Percentiles rank a stretch among this genome's conserved stretches.
Evolutionary conservation across 1,284 basidiomycete genomes (phyloP).

Genomic region (Ustilago lituana): DNA sequence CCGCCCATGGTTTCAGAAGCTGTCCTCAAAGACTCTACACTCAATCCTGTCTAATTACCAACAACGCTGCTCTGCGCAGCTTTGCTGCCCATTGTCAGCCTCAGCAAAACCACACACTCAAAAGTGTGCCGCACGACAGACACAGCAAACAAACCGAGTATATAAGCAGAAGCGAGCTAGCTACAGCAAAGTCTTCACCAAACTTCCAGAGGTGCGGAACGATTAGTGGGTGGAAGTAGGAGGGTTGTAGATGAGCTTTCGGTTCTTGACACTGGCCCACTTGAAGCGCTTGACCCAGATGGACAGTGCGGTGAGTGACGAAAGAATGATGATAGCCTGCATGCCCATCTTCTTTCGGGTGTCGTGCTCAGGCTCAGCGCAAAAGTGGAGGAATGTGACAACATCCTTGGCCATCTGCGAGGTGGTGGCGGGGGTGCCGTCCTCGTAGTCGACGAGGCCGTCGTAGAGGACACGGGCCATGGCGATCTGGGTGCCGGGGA

Average conservation of each 20-base stretch:
- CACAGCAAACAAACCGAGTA: background rate
- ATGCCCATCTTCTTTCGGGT: conserved; percentile 95
- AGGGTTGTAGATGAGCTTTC: conserved; percentile 62
- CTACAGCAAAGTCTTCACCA: too few relatives aligned
- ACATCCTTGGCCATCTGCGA: conserved; percentile 99
- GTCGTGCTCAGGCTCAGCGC: conserved; percentile 94
- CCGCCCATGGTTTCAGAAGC: too few relatives aligned
- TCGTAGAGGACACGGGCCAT: conserved; percentile 98
- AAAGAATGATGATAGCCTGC: conserved; percentile 64
- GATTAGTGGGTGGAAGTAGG: too few relatives aligned
- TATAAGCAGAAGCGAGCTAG: background rate
- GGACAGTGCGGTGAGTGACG: conserved; percentile 53
- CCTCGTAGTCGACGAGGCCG: conserved; percentile 69
- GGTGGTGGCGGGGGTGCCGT: conserved; percentile 90
- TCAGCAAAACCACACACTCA: too few relatives aligned
- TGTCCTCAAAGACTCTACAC: too few relatives aligned
- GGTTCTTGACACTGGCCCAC: conserved; percentile 60
- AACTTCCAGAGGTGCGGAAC: too few relatives aligned
- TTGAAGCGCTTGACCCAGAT: conserved; percentile 64
- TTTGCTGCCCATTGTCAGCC: too few relatives aligned
- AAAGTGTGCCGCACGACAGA: too few relatives aligned
- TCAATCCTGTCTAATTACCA: too few relatives aligned
- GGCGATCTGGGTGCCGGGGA: conserved; percentile 78
- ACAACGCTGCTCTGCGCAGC: too few relatives aligned
- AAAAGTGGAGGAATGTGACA: conserved; percentile 80